phyloP scores from a whole-genome alignment of 192 early-diverging fungal species.

The Podila clonocystis region DNA sequence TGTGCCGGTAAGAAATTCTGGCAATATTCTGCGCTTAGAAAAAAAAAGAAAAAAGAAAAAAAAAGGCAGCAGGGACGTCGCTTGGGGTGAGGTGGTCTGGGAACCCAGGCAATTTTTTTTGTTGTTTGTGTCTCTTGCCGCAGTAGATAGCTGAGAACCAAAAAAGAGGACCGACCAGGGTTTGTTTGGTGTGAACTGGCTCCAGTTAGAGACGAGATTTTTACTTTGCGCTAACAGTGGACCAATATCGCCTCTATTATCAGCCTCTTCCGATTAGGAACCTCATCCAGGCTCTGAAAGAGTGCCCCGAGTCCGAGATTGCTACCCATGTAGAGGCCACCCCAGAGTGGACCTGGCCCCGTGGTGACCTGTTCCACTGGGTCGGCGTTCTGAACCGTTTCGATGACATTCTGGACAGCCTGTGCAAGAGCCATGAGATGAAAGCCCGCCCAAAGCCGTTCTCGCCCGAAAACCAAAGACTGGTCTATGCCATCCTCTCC shows the following conservation, averaged over 20 bases:
- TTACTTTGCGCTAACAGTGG: background rate
- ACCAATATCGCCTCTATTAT: background rate
- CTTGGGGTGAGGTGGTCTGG: too few species aligned
- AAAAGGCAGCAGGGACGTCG: background rate
- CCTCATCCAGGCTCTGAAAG: conserved; percentile 61
- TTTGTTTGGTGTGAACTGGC: background rate
- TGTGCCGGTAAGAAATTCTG: conserved; percentile 59
- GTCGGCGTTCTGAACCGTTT: conserved; percentile 93
- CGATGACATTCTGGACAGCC: conserved; percentile 79
- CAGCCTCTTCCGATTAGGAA: conserved; percentile 66
- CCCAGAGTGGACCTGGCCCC: conserved; percentile 80
- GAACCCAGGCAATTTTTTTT: background rate
- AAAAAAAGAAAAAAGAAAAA: background rate
- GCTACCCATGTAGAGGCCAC: conserved; percentile 57
- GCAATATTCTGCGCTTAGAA: too few species aligned
- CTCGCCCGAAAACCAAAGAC: conserved; percentile 58
- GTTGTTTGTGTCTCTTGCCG: background rate
- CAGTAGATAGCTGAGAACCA: background rate
- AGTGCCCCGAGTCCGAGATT: conserved; percentile 66
- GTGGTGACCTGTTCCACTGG: conserved; percentile 97
- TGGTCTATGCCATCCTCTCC: conserved; percentile 73
- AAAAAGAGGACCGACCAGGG: background rate
- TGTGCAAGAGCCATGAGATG: conserved; percentile 72
- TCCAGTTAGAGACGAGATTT: background rate
- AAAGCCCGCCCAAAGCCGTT: conserved; percentile 72